A percentile compares a stretch with the other conserved stretches of the same genome.
Evolutionary conservation across 257 asterid species (phyloP).

Genomic region (Paraleonurus japonicus): DNA sequence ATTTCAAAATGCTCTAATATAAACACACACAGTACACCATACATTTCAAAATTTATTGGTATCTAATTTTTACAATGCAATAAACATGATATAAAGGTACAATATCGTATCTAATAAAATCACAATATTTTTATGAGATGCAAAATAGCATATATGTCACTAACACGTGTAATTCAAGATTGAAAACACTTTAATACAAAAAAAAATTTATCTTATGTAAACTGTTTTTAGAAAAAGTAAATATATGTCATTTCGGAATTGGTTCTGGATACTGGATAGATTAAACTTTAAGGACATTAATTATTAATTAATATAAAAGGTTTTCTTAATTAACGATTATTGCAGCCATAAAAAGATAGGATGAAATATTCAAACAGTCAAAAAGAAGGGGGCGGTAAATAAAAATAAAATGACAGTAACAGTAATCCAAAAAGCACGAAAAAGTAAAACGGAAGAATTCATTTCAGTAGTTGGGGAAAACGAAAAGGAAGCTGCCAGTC

Average conservation of each 20-base stretch:
- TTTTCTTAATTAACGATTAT: neutral
- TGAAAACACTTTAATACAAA: neutral
- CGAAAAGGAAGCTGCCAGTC: slow-evolving; percentile 52
- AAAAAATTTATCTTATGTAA: too few relatives aligned
- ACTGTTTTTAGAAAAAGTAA: too few relatives aligned
- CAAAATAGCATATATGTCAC: neutral
- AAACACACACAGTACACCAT: neutral
- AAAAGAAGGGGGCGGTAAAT: slow-evolving; percentile 15
- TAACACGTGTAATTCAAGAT: neutral
- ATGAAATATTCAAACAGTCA: slow-evolving; percentile 5
- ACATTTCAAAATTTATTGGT: neutral
- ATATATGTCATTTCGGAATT: neutral
- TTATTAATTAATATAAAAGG: neutral
- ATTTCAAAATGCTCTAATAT: neutral
- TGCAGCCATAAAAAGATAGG: neutral
- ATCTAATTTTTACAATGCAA: neutral
- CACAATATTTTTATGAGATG: neutral
- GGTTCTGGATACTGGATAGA: neutral
- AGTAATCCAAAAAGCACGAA: slow-evolving; percentile 21
- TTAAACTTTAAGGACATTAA: neutral
- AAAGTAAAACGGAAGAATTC: slow-evolving; percentile 16
- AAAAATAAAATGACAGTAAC: neutral
- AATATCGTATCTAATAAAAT: too few relatives aligned
- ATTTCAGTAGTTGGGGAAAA: slow-evolving; percentile 43
- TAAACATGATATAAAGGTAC: neutral